Evolutionary conservation across 208 protist genomes (phyloP).

Genomic region (Borovskyia barvae): DNA sequence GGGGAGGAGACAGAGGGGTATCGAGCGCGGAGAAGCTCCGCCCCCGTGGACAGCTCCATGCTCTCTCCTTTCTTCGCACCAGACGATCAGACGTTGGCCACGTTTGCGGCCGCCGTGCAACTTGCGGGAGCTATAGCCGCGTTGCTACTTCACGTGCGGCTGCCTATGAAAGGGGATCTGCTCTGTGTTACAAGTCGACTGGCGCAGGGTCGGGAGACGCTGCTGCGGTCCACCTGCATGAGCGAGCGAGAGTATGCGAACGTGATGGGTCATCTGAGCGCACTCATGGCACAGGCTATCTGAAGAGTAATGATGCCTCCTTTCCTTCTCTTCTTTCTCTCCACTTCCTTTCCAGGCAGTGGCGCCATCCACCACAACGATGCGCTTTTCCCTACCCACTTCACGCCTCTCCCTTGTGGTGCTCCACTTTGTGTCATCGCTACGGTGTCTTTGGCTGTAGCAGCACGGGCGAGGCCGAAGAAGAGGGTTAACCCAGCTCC

Average conservation of each 20-base stretch:
- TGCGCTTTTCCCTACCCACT: neutral
- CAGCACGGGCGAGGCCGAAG: too few relatives aligned
- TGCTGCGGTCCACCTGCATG: slow-evolving; percentile 8
- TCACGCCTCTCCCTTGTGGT: neutral
- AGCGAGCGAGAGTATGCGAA: slow-evolving; percentile 25
- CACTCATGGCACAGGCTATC: slow-evolving; percentile 33
- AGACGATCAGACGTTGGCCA: neutral
- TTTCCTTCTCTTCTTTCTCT: neutral
- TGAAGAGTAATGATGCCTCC: slow-evolving; percentile 1
- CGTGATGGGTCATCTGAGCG: slow-evolving; percentile 23
- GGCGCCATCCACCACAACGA: neutral
- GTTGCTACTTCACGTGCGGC: slow-evolving; percentile 26
- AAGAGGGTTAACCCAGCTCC: too few relatives aligned
- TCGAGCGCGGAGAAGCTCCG: neutral
- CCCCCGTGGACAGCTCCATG: neutral
- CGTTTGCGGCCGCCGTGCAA: slow-evolving; percentile 14
- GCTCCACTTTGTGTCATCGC: too few relatives aligned
- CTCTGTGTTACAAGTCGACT: slow-evolving; percentile 43
- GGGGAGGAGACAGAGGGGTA: neutral
- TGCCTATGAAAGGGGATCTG: slow-evolving; percentile 50
- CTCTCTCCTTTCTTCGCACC: neutral
- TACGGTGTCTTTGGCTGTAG: too few relatives aligned
- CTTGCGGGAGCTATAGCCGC: slow-evolving; percentile 28
- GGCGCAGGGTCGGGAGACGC: slow-evolving; percentile 7
- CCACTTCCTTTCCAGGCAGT: neutral